Percentiles rank a stretch among this genome's conserved stretches.
phyloP scores from a whole-genome alignment of 176 grass and related monocot genomes.

The Chloris gayana region DNA sequence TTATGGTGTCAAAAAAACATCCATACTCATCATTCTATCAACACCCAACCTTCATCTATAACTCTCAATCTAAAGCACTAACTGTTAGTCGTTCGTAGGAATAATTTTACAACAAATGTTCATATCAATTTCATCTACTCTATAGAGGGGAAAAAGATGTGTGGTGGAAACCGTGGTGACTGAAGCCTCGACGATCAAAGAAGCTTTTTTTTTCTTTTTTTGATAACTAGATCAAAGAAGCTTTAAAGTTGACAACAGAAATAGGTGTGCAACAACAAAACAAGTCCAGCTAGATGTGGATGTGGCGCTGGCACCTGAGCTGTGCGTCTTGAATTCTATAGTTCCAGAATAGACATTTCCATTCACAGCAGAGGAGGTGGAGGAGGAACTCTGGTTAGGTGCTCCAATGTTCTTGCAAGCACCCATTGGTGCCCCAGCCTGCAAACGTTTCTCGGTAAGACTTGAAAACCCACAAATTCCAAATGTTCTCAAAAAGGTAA shows the following conservation, averaged over 20 bases:
- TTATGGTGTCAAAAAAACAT: too few species aligned
- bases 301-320: constrained; percentile 38
- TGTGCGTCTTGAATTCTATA: constrained; percentile 63
- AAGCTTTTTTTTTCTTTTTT: too few species aligned
- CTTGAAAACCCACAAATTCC: constrained; percentile 13
- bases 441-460: constrained; percentile 32
- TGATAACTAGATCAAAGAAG: too few species aligned
- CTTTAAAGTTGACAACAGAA: constrained; percentile 48
- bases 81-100: neutral
- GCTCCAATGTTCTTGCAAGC: constrained; percentile 56
- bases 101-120: constrained; percentile 4
- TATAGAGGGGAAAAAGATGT: neutral
- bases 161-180: neutral
- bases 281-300: constrained; percentile 5
- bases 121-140: constrained; percentile 22
- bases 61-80: constrained; percentile 23
- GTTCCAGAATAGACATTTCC: constrained; percentile 73
- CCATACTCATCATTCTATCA: constrained; percentile 12
- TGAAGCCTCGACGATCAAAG: constrained; percentile 37
- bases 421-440: constrained; percentile 58
- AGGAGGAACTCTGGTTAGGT: constrained; percentile 43
- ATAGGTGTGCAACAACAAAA: constrained; percentile 20
- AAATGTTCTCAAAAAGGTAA: neutral
- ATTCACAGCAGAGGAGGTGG: constrained; percentile 22
- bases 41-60: constrained; percentile 2